Conservation (phyloP, 768 basidiomycete genomes). For the Rhizopogon salebrosus region DNA sequence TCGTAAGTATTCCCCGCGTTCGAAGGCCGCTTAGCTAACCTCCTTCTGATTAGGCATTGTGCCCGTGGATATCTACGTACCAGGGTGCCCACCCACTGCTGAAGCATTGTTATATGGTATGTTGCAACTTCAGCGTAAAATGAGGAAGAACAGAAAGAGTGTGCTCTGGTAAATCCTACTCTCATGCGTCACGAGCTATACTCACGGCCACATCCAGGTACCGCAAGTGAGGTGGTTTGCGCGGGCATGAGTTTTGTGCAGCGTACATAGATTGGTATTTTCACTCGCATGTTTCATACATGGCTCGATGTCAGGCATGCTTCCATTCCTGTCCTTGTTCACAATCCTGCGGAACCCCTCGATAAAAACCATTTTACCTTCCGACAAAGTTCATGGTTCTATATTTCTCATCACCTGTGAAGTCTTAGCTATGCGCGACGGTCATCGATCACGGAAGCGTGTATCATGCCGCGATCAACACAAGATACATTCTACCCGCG, state of each 20-base stretch:
- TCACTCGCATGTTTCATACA: neutral
- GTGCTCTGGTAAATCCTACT: conserved; percentile 66
- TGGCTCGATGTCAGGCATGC: neutral
- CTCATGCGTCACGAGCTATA: neutral
- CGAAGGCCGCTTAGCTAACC: neutral
- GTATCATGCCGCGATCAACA: too few relatives aligned
- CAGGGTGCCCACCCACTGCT: conserved; percentile 92
- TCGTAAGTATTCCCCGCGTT: conserved; percentile 45
- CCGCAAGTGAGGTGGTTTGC: conserved; percentile 40
- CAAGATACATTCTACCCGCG: too few relatives aligned
- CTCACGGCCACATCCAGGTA: conserved; percentile 34
- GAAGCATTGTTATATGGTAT: conserved; percentile 96
- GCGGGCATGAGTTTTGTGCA: conserved; percentile 14
- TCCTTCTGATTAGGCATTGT: conserved; percentile 66
- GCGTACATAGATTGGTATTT: conserved; percentile 16
- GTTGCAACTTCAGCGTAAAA: conserved; percentile 96
- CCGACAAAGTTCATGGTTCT: neutral
- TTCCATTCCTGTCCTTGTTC: neutral
- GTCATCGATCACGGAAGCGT: too few relatives aligned
- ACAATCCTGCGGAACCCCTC: neutral
- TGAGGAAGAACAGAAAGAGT: conserved; percentile 81
- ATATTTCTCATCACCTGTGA: too few relatives aligned
- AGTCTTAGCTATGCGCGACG: too few relatives aligned
- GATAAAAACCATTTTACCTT: neutral
- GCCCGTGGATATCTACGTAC: conserved; percentile 97